Evolutionary conservation across 2,329 filamentous ascomycete species (phyloP).

Genomic region (Stachybotrys elegans): DNA sequence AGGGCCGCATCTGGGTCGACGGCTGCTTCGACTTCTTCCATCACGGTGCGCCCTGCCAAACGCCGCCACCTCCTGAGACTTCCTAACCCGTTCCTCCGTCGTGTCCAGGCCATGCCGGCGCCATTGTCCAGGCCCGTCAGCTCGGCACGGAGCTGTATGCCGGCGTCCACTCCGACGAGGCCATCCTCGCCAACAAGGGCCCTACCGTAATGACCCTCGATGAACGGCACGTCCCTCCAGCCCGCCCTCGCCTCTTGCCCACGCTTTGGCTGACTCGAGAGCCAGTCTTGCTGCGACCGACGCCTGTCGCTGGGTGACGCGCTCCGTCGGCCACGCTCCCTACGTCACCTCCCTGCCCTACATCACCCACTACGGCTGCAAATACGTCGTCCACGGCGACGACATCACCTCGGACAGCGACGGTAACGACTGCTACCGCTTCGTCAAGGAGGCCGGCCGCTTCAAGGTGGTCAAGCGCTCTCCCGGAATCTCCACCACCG

Average conservation of each 20-base stretch:
- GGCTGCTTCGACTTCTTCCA: slow-evolving; percentile 99
- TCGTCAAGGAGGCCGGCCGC: slow-evolving; percentile 86
- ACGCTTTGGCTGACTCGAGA: slow-evolving; percentile 5
- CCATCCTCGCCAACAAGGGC: slow-evolving; percentile 94
- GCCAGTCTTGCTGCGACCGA: slow-evolving; percentile 78
- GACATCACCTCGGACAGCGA: slow-evolving; percentile 93
- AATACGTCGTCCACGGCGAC: slow-evolving; percentile 93
- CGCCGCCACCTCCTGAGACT: background rate
- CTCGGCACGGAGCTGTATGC: slow-evolving; percentile 85
- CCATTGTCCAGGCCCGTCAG: slow-evolving; percentile 92
- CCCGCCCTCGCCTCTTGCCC: slow-evolving; percentile 2
- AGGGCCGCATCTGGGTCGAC: slow-evolving; percentile 91
- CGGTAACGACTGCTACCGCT: slow-evolving; percentile 95
- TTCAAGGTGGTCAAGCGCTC: slow-evolving; percentile 98
- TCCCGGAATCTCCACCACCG: slow-evolving; percentile 93
- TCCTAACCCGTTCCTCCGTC: background rate
- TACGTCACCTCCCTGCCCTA: slow-evolving; percentile 93
- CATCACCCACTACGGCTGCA: slow-evolving; percentile 93
- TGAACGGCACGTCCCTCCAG: slow-evolving; percentile 58
- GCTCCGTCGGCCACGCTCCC: slow-evolving; percentile 76
- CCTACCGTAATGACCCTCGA: slow-evolving; percentile 93
- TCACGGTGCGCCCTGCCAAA: slow-evolving; percentile 57
- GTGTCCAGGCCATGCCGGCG: slow-evolving; percentile 77
- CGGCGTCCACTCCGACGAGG: slow-evolving; percentile 92
- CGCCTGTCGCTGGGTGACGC: slow-evolving; percentile 91